These are phyloP conservation scores for Phytophthora litchii DNA, from an alignment of 352 stramenopile genomes.

Conservation along the genomic window DNA sequence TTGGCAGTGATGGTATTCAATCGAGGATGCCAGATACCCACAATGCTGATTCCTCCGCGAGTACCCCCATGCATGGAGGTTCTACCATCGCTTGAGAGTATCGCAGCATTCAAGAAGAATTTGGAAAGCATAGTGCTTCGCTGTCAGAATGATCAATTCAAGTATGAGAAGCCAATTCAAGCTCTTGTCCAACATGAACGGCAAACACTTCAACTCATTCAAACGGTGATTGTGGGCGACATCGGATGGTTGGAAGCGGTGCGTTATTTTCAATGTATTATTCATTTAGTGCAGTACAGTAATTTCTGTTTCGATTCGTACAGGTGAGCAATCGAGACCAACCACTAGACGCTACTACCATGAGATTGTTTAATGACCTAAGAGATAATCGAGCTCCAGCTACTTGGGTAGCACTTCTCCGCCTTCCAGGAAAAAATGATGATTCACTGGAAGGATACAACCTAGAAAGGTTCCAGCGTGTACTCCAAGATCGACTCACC, in stretches of 20 bases:
- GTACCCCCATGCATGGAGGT: not conserved
- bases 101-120: slow-evolving; percentile 11
- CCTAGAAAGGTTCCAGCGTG: slow-evolving; percentile 43
- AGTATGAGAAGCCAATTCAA: slow-evolving; percentile 39
- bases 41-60: not conserved
- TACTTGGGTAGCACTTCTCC: slow-evolving; percentile 18
- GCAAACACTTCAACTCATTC: slow-evolving; percentile 20
- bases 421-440: not conserved
- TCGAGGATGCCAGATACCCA: slow-evolving; percentile 8
- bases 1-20: slow-evolving; percentile 12
- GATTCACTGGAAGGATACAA: slow-evolving; percentile 1
- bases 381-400: not conserved
- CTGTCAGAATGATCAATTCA: not conserved
- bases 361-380: slow-evolving; percentile 10
- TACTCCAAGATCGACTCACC: slow-evolving; percentile 42
- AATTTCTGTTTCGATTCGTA: not conserved
- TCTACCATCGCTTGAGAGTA: slow-evolving; percentile 5
- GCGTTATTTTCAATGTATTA: slow-evolving; percentile 3
- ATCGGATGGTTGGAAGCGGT: slow-evolving; percentile 36
- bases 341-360: slow-evolving; percentile 12
- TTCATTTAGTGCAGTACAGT: not conserved
- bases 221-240: slow-evolving; percentile 21
- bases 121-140: slow-evolving; percentile 2
- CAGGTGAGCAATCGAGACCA: slow-evolving; percentile 12
- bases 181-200: slow-evolving; percentile 34